phyloP scores from a whole-genome alignment of 305 asterid genomes.

The Nicotiana rustica region DNA sequence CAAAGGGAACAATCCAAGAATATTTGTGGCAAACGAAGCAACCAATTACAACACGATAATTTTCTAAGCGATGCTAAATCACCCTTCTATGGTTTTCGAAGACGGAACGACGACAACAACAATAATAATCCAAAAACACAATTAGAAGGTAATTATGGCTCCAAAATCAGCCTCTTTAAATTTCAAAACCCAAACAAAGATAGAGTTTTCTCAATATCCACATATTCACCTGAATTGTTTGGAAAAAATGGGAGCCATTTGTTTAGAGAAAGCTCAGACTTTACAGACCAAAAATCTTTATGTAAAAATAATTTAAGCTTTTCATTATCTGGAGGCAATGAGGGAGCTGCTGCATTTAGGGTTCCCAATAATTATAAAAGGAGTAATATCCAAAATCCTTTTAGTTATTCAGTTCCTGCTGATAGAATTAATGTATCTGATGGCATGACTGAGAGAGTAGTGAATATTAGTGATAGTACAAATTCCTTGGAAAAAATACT shows the following conservation, averaged over 20 bases:
- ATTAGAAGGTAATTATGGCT: conserved; percentile 47
- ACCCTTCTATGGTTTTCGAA: conserved; percentile 45
- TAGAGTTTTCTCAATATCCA: conserved; percentile 54
- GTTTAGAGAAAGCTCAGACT: conserved; percentile 31
- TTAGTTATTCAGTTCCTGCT: conserved; percentile 10
- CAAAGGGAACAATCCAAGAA: conserved; percentile 77
- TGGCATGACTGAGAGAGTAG: conserved; percentile 35
- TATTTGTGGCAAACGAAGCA: conserved; percentile 51
- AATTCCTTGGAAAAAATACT: conserved; percentile 35
- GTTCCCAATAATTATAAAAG: conserved; percentile 29
- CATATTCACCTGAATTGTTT: conserved; percentile 44
- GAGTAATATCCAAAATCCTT: conserved; percentile 40
- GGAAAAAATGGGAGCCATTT: conserved; percentile 42
- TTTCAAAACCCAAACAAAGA: conserved; percentile 50
- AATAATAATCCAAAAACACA: conserved; percentile 33
- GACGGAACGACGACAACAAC: conserved; percentile 16
- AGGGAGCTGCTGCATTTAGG: conserved; percentile 23
- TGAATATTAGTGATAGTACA: conserved; percentile 33
- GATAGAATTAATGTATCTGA: conserved; percentile 37
- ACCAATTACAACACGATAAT: conserved; percentile 41
- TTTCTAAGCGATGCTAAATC: conserved; percentile 42
- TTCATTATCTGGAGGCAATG: conserved; percentile 41
- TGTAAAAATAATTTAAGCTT: conserved; percentile 41
- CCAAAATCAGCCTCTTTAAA: conserved; percentile 59
- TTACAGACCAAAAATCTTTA: conserved; percentile 1